A percentile compares a stretch with the other conserved stretches of the same genome.
Evolutionary conservation across 352 stramenopile genomes (phyloP).

Genomic region (Pythium brassicae): DNA sequence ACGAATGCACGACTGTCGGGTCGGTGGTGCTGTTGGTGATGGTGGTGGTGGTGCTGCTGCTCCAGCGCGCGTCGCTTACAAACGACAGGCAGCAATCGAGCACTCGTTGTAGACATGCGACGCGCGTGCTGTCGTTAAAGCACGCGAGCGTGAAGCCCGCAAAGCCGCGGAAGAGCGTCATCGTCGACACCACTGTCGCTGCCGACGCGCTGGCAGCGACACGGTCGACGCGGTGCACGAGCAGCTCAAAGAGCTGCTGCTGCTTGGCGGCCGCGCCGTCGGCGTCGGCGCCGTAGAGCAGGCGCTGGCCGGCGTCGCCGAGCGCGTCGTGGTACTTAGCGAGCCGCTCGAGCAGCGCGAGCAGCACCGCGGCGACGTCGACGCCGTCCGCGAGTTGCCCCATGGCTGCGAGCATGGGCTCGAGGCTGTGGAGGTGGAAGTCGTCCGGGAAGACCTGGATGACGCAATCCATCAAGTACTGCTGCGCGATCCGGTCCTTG

Average conservation of each 20-base stretch:
- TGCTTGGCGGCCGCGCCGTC: slow-evolving; percentile 11
- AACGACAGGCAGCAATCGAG: slow-evolving; percentile 25
- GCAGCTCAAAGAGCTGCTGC: slow-evolving; percentile 15
- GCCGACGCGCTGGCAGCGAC: slow-evolving; percentile 2
- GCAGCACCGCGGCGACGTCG: slow-evolving; percentile 88
- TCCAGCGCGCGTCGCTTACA: slow-evolving; percentile 17
- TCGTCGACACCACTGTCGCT: slow-evolving; percentile 15
- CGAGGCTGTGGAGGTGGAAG: slow-evolving; percentile 96
- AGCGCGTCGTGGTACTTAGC: slow-evolving; percentile 80
- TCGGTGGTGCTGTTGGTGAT: too few relatives aligned
- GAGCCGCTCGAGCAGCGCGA: slow-evolving; percentile 93
- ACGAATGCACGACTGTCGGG: slow-evolving; percentile 2
- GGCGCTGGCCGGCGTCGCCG: slow-evolving; percentile 16
- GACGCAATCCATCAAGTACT: slow-evolving; percentile 99
- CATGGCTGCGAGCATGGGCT: slow-evolving; percentile 84
- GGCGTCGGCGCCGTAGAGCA: slow-evolving; percentile 12
- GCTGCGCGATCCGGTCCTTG: slow-evolving; percentile 95
- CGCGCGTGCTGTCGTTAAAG: slow-evolving; percentile 14
- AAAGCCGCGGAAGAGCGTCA: slow-evolving; percentile 49
- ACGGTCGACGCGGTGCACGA: slow-evolving; percentile 12
- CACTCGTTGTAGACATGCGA: slow-evolving; percentile 22
- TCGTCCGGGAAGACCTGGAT: slow-evolving; percentile 98
- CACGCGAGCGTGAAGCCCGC: slow-evolving; percentile 45
- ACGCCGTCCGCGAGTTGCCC: slow-evolving; percentile 89
- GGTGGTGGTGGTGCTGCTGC: too few relatives aligned